Base-by-base conservation (phyloP, 495 filamentous ascomycete genomes). In the Cryomyces minteri region DNA sequence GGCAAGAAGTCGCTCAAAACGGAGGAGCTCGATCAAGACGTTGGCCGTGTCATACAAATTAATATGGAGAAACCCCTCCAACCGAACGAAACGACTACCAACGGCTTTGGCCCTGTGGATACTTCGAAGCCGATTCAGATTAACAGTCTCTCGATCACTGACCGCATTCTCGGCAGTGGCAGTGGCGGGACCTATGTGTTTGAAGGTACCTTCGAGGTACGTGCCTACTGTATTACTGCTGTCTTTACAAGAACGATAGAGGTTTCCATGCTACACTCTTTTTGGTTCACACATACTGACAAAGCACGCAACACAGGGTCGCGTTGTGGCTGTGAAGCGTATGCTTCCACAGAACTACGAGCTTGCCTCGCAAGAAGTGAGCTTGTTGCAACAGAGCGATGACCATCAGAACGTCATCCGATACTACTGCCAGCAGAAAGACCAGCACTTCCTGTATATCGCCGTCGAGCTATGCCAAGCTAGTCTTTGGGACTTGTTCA, bases 341-440 rank as follows among this genome's bases (percentile, higher is more conserved):
- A 96, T 98, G 86, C 68, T 95, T 41, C 80, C 84, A 36, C 80
- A 90, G 48, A 93, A 94, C 58, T 93, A 82, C 60, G 90, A 94
- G 45, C 86, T 98, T 52, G 92, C 92, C 8, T 82, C 82, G 18
- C 88, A 94, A 48, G 90, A 98, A 57, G 88, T 94, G 2, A 78
- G 82, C 39, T 63, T 95, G 11, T 63, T 98, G 32, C 75, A 90
- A 48, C 84, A 94, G 55, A 94, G 88, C 52, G 90, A 98, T 54
- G 86, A 94, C 52, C 88, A 98, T 55, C 77, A 78, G 5, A 96
- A 98, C 55, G 88, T 98, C 34, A 93, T 98, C 52, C 83, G 90
- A 40, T 98, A 98, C 56, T 94, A 80, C 54, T 84, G 84, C 48
- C 87, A 90, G 56, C 84, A 92, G 54, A 76, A 85, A 52, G 82